Conservation (phyloP, 2,329 filamentous ascomycete genomes). For the Ophiocordyceps sinensis region DNA sequence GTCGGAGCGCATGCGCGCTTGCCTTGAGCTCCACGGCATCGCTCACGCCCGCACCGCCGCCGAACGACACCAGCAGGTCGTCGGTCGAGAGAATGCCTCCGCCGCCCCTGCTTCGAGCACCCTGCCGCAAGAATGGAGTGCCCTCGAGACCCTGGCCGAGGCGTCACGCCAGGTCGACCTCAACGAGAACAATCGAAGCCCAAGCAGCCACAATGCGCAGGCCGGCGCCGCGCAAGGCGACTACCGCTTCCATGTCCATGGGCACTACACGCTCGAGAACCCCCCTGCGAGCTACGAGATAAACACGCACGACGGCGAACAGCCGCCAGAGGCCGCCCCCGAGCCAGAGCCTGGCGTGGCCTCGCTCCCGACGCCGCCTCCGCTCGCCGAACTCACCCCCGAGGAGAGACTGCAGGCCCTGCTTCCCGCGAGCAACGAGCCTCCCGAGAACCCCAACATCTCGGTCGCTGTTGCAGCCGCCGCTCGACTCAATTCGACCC, state of each 20-base stretch:
- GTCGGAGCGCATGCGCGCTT: constrained; percentile 60
- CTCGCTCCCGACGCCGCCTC: constrained; percentile 10
- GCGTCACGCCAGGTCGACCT: constrained; percentile 69
- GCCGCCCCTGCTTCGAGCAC: constrained; percentile 12
- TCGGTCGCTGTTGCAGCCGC: constrained; percentile 42
- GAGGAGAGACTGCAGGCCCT: constrained; percentile 38
- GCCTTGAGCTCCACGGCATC: constrained; percentile 58
- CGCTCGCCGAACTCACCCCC: constrained; percentile 22
- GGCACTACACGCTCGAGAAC: constrained; percentile 44
- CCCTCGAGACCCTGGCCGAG: constrained; percentile 75
- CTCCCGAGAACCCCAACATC: constrained; percentile 32
- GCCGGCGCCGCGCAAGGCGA: constrained; percentile 9
- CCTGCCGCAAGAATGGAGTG: constrained; percentile 53
- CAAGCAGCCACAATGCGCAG: constrained; percentile 21
- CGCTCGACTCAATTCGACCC: constrained; percentile 37
- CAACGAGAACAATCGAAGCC: constrained; percentile 42
- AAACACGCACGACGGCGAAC: constrained; percentile 9
- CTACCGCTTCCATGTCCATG: constrained; percentile 38
- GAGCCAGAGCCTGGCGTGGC: constrained; percentile 2
- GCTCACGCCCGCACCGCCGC: constrained; percentile 29
- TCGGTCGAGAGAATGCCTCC: constrained; percentile 15
- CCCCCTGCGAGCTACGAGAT: constrained; percentile 34
- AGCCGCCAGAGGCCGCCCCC: constrained; percentile 8
- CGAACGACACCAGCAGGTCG: constrained; percentile 14
- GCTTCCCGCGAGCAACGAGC: constrained; percentile 19